These are phyloP conservation scores for Monilinia fructicola DNA, from an alignment of 2,329 filamentous ascomycete species.

Conservation along the genomic window DNA sequence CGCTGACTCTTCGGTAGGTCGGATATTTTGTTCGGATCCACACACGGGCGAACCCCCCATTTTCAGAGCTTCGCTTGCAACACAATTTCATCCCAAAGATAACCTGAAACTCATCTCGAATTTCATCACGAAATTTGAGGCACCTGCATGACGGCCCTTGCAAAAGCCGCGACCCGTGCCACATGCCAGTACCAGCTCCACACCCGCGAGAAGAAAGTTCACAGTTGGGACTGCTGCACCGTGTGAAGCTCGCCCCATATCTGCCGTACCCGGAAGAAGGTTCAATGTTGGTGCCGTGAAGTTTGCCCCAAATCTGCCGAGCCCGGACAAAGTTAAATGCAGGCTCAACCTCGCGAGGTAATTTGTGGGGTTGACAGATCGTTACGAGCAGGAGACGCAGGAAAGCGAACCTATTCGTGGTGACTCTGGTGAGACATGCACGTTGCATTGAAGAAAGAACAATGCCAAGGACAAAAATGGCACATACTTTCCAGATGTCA, in stretches of 20 bases:
- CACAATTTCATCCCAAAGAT: neutral
- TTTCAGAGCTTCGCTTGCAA: conserved; percentile 3
- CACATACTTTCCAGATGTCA: neutral
- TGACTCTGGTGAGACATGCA: neutral
- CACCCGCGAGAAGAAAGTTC: neutral
- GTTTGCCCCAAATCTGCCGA: conserved; percentile 6
- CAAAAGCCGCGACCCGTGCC: neutral
- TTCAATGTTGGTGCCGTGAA: neutral
- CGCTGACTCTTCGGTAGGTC: neutral
- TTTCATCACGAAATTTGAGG: conserved; percentile 8
- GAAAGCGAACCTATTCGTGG: neutral
- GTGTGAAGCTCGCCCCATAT: conserved; percentile 7
- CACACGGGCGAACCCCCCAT: neutral
- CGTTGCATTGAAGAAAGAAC: neutral
- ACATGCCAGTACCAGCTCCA: neutral
- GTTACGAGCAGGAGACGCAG: neutral
- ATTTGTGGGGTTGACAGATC: neutral
- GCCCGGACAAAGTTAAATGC: neutral
- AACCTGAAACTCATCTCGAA: neutral
- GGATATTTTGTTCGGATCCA: neutral
- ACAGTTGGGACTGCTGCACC: neutral
- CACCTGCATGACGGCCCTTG: conserved; percentile 6
- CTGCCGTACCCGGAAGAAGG: neutral
- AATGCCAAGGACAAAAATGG: neutral
- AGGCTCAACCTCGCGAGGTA: neutral